These are phyloP conservation scores for Tylopilus sp. DNA, from an alignment of 768 basidiomycete species.

Conservation along the genomic window DNA sequence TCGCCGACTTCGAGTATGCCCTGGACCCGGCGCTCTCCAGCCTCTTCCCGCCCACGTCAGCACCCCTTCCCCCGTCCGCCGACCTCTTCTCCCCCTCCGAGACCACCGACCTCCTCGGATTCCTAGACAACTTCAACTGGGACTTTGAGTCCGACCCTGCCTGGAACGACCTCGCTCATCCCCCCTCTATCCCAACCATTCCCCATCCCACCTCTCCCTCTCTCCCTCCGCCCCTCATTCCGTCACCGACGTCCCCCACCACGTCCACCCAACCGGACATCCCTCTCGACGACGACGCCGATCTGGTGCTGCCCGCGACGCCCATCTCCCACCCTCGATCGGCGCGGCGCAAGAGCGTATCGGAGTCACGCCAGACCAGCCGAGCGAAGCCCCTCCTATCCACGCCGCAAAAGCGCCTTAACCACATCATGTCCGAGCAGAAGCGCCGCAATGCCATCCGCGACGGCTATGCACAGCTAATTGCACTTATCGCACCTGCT, in stretches of 20 bases:
- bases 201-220: no score
- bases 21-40: constrained; percentile 59
- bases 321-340: constrained; percentile 15
- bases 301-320: constrained; percentile 1
- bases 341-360: constrained; percentile 21
- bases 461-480: constrained; percentile 85
- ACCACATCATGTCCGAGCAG: constrained; percentile 95
- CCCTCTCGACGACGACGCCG: constrained; percentile 8
- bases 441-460: constrained; percentile 90
- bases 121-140: constrained; percentile 79
- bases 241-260: constrained; percentile 3
- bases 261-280: constrained; percentile 5
- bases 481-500: constrained; percentile 75
- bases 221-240: constrained; percentile 1
- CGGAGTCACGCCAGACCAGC: constrained; percentile 27
- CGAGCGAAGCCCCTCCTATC: constrained; percentile 67
- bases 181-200: constrained; percentile 4
- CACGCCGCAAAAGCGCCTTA: constrained; percentile 82
- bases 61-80: constrained; percentile 64
- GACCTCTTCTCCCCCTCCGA: constrained; percentile 78
- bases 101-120: constrained; percentile 74
- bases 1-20: constrained; percentile 68
- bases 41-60: constrained; percentile 56
- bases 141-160: constrained; percentile 48
- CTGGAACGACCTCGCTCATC: constrained; percentile 10